Conservation (phyloP, 139 green algal genomes). For the Edaphochlamys debaryana region DNA sequence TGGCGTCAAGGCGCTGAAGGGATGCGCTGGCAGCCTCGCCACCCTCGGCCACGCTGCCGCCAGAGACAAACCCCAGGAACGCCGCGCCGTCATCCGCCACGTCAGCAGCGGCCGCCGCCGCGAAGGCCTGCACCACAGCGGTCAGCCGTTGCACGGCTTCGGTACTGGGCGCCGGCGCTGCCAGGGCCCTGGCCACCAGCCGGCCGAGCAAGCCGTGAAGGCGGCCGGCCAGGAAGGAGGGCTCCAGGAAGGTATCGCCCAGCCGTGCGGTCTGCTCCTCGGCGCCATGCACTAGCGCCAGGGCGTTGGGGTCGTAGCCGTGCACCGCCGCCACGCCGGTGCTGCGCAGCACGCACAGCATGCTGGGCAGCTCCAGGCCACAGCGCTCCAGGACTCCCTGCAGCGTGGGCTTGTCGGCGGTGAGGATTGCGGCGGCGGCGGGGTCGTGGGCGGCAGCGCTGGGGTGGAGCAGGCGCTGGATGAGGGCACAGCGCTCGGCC, state of each 20-base stretch:
- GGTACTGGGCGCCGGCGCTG: too few relatives aligned
- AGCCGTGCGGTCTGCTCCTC: not conserved
- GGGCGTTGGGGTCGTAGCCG: constrained; percentile 6
- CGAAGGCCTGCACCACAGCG: not conserved
- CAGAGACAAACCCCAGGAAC: too few relatives aligned
- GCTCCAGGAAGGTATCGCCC: not conserved
- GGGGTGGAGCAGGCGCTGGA: too few relatives aligned
- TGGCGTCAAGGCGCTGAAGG: too few relatives aligned
- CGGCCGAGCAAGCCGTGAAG: not conserved
- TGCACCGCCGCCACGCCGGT: not conserved
- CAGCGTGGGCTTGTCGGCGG: constrained; percentile 3
- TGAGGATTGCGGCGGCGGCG: not conserved
- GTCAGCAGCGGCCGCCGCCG: not conserved
- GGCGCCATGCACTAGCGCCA: not conserved
- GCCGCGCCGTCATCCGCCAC: not conserved
- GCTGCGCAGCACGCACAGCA: not conserved
- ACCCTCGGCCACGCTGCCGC: too few relatives aligned
- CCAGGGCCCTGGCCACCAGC: not conserved
- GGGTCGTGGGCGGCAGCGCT: too few relatives aligned
- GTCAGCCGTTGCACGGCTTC: not conserved
- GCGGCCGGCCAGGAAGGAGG: not conserved
- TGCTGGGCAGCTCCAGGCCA: not conserved
- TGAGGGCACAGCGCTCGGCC: not conserved
- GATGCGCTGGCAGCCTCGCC: too few relatives aligned
- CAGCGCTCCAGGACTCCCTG: not conserved